Base-by-base conservation (phyloP, 1,284 basidiomycete genomes). In the Cryptococcus maquisensis region DNA sequence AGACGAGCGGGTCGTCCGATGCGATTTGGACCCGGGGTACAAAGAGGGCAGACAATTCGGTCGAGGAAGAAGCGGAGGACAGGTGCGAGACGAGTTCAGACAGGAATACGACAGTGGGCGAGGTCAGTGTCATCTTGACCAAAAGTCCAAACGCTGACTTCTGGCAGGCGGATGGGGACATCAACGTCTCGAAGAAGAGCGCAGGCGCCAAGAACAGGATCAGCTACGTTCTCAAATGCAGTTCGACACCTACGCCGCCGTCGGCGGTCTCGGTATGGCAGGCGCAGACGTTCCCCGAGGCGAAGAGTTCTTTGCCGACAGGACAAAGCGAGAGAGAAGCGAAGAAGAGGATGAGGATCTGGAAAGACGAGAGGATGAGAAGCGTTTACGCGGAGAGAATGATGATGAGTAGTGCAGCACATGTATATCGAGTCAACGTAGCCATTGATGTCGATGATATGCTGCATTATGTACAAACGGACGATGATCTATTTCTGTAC, bases 1-100 rank as follows among this genome's bases (percentile, higher is more conserved):
- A n/a, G 96, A 99, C 76, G 96, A 99, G 76, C 87, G 96, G 26
- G 90, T 99, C 63, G 96, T 99, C 62, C 88, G 96, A 46, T 98
- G 95, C 68, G 96, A 99, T 78, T 79, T 99, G 62, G 96, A 99
- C 78, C 82, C 94, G n/a, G 96, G 96, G 1, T 99, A 98, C 78
- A 86, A 86, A 66, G 96, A 98, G 71, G 96, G 96, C 7, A 80
- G 96, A 51, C 96, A 99, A 77, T 99, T 98, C 67, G 96, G 96
- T 20, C 81, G 96, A 60, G 96, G 96, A 21, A 92, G 92, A 75
- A 94, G 90, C 61, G 96, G 96, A 41, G 96, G 96, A 0, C 96
- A 98, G 79, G 86, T 87, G 24, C 82, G 93, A 65, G 96, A 99
- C 73, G 96, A 99, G 72, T 96, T 97, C 73, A 78, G 96, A 56